These are phyloP conservation scores for Solanum hybrid DNA, from an alignment of 305 asterid species.

Conservation along the genomic window DNA sequence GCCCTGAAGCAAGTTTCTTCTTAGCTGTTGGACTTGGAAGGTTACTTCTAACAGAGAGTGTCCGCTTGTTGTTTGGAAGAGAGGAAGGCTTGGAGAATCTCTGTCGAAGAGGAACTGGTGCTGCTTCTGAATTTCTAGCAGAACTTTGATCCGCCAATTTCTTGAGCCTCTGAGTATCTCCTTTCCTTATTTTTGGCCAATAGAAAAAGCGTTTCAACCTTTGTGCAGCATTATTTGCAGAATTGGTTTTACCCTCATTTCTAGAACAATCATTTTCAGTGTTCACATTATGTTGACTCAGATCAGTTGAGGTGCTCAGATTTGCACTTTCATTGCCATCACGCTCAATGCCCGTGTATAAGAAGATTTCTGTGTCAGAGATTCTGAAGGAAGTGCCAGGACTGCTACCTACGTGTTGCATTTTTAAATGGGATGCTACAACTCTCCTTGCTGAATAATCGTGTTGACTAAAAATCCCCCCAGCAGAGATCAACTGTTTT, in stretches of 20 bases:
- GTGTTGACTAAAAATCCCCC: slow-evolving; percentile 58
- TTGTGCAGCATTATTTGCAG: slow-evolving; percentile 36
- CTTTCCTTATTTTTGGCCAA: slow-evolving; percentile 54
- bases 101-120: slow-evolving; percentile 63
- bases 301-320: slow-evolving; percentile 36
- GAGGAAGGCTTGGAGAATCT: slow-evolving; percentile 51
- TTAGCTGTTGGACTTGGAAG: slow-evolving; percentile 64
- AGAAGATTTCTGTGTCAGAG: slow-evolving; percentile 66
- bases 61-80: slow-evolving; percentile 52
- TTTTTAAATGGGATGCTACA: slow-evolving; percentile 68
- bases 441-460: slow-evolving; percentile 61
- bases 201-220: slow-evolving; percentile 53
- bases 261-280: slow-evolving; percentile 15
- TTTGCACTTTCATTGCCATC: slow-evolving; percentile 26
- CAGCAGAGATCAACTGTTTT: slow-evolving; percentile 67
- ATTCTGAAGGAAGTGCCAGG: slow-evolving; percentile 88
- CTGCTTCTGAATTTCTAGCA: slow-evolving; percentile 18
- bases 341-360: slow-evolving; percentile 55
- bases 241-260: slow-evolving; percentile 15
- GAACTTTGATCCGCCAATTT: slow-evolving; percentile 12
- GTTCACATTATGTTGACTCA: slow-evolving; percentile 18
- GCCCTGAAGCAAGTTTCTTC: slow-evolving; percentile 68
- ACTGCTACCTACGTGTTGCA: slow-evolving; percentile 66
- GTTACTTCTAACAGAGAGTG: slow-evolving; percentile 56
- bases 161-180: slow-evolving; percentile 27